These are phyloP conservation scores for Lippia alba DNA, from an alignment of 305 asterid species.

Conservation along the genomic window DNA sequence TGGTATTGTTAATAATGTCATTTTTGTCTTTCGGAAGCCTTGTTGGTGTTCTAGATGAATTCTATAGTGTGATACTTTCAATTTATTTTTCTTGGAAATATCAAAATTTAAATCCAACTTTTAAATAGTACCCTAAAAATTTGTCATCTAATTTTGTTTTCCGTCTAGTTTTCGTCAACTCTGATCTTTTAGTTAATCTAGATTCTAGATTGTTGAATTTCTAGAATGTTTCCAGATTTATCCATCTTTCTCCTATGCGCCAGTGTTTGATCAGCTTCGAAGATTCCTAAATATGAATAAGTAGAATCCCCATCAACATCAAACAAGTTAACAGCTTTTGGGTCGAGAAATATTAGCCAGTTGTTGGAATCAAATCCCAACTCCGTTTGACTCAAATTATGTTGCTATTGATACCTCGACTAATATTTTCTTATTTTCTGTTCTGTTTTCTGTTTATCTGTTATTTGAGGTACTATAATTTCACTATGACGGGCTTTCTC, in stretches of 20 bases:
- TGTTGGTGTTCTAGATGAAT: background rate
- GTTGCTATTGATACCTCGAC: background rate
- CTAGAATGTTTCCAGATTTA: background rate
- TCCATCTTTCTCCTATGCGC: background rate
- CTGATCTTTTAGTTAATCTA: background rate
- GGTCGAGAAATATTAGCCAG: background rate
- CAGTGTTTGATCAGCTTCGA: background rate
- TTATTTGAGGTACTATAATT: background rate
- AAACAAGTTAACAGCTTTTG: background rate
- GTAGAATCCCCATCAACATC: background rate
- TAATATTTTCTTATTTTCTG: background rate
- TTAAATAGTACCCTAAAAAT: background rate
- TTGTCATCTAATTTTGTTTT: constrained; percentile 14
- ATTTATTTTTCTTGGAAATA: constrained; percentile 18
- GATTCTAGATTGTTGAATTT: background rate
- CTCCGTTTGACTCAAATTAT: background rate
- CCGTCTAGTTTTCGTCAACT: background rate
- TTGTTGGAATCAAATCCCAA: background rate
- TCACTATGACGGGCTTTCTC: too few relatives aligned
- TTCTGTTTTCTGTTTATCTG: constrained; percentile 6
- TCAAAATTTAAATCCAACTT: background rate
- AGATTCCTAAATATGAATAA: background rate
- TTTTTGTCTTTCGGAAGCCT: background rate
- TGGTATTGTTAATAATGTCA: background rate
- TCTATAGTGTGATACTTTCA: background rate